phyloP scores from a whole-genome alignment of 192 early-diverging fungal species.

The Gigaspora rosea region DNA sequence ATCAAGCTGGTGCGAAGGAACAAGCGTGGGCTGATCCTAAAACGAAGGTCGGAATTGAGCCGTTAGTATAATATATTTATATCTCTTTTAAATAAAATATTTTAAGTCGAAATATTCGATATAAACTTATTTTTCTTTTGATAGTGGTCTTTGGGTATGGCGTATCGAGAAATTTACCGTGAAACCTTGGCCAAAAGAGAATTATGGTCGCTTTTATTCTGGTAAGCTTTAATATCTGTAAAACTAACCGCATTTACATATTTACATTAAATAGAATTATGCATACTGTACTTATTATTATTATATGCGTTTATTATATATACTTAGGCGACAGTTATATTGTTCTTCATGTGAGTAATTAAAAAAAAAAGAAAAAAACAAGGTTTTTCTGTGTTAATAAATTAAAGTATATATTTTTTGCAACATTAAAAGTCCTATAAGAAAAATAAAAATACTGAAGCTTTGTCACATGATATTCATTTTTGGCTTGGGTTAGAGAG shows the following conservation, averaged over 20 bases:
- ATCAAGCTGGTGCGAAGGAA: conserved; percentile 59
- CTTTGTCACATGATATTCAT: conserved; percentile 75
- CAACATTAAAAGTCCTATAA: conserved; percentile 2
- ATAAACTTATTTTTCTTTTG: background rate
- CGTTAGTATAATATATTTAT: conserved; percentile 10
- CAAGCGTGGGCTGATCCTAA: conserved; percentile 59
- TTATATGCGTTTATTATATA: background rate
- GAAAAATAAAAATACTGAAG: conserved; percentile 59
- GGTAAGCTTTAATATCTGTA: conserved; percentile 37
- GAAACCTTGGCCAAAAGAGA: conserved; percentile 58
- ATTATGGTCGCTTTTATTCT: conserved; percentile 69
- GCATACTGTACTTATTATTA: no score
- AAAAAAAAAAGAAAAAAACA: no score
- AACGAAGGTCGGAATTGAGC: conserved; percentile 45
- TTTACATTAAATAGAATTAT: background rate
- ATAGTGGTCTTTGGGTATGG: conserved; percentile 72
- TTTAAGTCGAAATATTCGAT: background rate
- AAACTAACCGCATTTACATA: background rate
- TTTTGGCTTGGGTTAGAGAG: conserved; percentile 84
- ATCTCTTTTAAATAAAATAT: background rate
- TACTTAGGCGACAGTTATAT: conserved; percentile 72
- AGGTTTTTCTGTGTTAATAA: background rate
- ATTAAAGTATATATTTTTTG: background rate
- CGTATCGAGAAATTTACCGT: conserved; percentile 80
- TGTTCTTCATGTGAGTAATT: conserved; percentile 62